Percentiles rank a stretch among this genome's conserved stretches.
phyloP scores from a whole-genome alignment of 2,329 filamentous ascomycete species.

The Pestalotiopsis sp. region DNA sequence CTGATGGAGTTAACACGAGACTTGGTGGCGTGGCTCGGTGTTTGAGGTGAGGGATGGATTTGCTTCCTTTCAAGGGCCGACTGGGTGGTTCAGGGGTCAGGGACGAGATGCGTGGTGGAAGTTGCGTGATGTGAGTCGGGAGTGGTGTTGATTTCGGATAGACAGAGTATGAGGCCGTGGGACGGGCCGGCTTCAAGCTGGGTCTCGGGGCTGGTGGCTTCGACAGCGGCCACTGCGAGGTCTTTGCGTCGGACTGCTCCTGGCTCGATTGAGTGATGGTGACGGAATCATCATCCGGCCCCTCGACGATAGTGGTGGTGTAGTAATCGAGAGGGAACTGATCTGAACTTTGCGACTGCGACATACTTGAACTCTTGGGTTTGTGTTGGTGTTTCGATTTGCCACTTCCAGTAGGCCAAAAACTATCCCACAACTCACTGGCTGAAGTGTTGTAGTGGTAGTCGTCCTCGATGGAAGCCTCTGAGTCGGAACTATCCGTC shows the following conservation, averaged over 20 bases:
- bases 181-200: conserved; percentile 16
- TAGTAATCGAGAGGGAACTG: conserved; percentile 21
- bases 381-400: conserved; percentile 10
- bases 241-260: conserved; percentile 14
- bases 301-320: conserved; percentile 12
- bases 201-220: conserved; percentile 16
- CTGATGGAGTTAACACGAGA: not conserved
- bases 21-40: conserved; percentile 8
- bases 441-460: conserved; percentile 48
- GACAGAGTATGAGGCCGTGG: conserved; percentile 38
- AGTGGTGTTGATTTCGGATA: conserved; percentile 39
- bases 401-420: conserved; percentile 39
- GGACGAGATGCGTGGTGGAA: conserved; percentile 37
- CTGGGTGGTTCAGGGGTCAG: conserved; percentile 19
- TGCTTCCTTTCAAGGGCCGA: conserved; percentile 24
- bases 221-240: conserved; percentile 14
- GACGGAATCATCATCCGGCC: conserved; percentile 26
- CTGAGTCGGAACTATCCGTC: conserved; percentile 55
- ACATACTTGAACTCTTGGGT: not conserved
- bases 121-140: conserved; percentile 20
- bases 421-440: conserved; percentile 54
- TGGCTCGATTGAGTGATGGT: conserved; percentile 21
- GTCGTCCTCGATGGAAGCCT: conserved; percentile 53
- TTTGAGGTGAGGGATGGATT: conserved; percentile 24
- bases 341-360: conserved; percentile 13